Conservation (phyloP, 495 filamentous ascomycete genomes). For the Rhypophila decipiens region DNA sequence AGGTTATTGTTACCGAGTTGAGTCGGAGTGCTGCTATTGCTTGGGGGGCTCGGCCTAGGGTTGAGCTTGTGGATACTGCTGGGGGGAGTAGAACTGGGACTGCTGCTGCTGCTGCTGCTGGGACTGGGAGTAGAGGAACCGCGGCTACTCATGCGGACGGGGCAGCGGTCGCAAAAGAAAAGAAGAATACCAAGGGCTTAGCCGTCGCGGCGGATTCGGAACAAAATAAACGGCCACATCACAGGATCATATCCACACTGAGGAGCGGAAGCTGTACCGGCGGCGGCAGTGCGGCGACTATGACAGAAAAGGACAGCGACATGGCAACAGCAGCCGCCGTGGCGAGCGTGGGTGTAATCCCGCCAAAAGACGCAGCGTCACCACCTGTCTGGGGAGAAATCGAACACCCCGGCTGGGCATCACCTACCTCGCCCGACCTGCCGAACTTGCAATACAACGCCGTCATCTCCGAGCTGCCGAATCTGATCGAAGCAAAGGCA, state of each 20-base stretch:
- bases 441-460: conserved; percentile 72
- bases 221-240: conserved; percentile 17
- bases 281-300: not conserved
- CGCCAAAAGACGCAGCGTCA: conserved; percentile 14
- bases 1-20: conserved; percentile 65
- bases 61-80: conserved; percentile 25
- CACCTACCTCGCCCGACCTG: conserved; percentile 64
- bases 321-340: conserved; percentile 3
- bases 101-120: not conserved
- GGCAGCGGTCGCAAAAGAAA: not conserved
- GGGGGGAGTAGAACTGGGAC: conserved; percentile 3
- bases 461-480: conserved; percentile 81
- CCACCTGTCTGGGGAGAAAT: conserved; percentile 66
- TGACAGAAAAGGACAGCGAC: not conserved
- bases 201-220: conserved; percentile 12
- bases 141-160: conserved; percentile 3
- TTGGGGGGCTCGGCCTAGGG: conserved; percentile 66
- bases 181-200: not conserved
- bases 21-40: conserved; percentile 74
- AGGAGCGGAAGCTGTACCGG: not conserved
- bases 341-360: conserved; percentile 18
- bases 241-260: not conserved
- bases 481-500: conserved; percentile 90
- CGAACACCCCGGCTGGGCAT: conserved; percentile 83
- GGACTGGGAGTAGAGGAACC: not conserved